A percentile compares a stretch with the other conserved stretches of the same genome.
These are phyloP conservation scores for Rhodotorula kratochvilovae DNA, from an alignment of 768 basidiomycete species.

Conservation along the genomic window DNA sequence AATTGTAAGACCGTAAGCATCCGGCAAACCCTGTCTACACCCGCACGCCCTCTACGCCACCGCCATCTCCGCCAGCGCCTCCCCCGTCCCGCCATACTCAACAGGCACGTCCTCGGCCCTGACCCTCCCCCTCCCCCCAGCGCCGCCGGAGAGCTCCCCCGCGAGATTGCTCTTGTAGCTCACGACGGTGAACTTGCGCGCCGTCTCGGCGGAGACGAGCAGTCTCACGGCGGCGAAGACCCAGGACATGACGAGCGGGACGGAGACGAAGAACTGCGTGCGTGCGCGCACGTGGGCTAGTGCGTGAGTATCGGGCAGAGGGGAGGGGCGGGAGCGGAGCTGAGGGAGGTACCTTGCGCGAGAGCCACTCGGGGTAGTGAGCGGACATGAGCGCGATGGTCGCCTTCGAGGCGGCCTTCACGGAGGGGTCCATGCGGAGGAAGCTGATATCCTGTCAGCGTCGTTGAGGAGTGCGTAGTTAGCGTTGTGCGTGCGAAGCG, in stretches of 20 bases:
- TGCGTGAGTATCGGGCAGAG: too few relatives aligned
- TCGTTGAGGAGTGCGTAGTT: too few relatives aligned
- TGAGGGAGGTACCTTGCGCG: conserved; percentile 11
- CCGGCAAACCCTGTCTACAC: too few relatives aligned
- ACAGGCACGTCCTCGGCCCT: too few relatives aligned
- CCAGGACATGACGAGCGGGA: conserved; percentile 8
- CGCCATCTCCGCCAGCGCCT: too few relatives aligned
- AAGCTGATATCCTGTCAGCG: conserved; percentile 27
- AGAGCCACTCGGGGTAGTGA: conserved; percentile 38
- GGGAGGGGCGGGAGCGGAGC: conserved; percentile 7
- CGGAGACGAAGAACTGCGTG: conserved; percentile 4
- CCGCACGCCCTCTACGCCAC: too few relatives aligned
- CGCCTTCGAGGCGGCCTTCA: conserved; percentile 27
- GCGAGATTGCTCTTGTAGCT: not conserved
- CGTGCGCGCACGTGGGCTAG: too few relatives aligned
- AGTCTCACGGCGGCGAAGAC: conserved; percentile 24
- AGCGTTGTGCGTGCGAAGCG: too few relatives aligned
- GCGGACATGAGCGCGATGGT: conserved; percentile 29
- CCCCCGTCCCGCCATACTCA: too few relatives aligned
- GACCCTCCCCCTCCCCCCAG: too few relatives aligned
- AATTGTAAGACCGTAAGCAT: too few relatives aligned
- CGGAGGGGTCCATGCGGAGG: conserved; percentile 31
- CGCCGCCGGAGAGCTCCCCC: not conserved
- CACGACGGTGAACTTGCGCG: conserved; percentile 32
- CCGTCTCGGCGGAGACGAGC: conserved; percentile 32